Percentiles rank a stretch among this genome's conserved stretches.
phyloP scores from a whole-genome alignment of 441 rosid species.

The Geranium incanum region DNA sequence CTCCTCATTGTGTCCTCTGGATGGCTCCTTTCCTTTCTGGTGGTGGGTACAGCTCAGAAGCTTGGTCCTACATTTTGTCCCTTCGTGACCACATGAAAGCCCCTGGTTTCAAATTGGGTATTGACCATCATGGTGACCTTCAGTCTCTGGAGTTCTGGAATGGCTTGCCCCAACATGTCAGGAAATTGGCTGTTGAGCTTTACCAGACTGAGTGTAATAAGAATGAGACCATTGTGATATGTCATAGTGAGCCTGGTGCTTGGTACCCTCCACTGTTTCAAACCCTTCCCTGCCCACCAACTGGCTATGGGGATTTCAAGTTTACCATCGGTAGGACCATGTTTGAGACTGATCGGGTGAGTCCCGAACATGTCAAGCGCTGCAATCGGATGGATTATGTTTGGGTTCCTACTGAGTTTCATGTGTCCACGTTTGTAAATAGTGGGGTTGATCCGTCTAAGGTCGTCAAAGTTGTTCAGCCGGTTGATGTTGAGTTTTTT shows the following conservation, averaged over 20 bases:
- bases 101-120: conserved; percentile 43
- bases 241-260: conserved; percentile 93
- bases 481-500: conserved; percentile 60
- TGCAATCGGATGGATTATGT: conserved; percentile 67
- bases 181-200: conserved; percentile 42
- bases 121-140: conserved; percentile 71
- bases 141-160: conserved; percentile 59
- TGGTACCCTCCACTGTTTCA: conserved; percentile 80
- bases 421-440: conserved; percentile 53
- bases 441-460: conserved; percentile 71
- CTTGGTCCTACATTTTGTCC: conserved; percentile 70
- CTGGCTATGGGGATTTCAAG: conserved; percentile 41
- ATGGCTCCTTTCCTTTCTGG: conserved; percentile 89
- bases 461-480: conserved; percentile 69
- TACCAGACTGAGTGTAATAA: conserved; percentile 38
- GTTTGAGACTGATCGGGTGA: conserved; percentile 82
- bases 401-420: conserved; percentile 89
- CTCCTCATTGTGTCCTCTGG: conserved; percentile 66
- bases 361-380: conserved; percentile 43
- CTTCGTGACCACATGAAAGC: conserved; percentile 31
- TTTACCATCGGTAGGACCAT: conserved; percentile 72
- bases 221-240: conserved; percentile 62
- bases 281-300: conserved; percentile 70
- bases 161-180: conserved; percentile 47
- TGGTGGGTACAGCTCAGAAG: conserved; percentile 88